Conservation (phyloP, 1,284 basidiomycete species). For the Schizophyllum amplum region DNA sequence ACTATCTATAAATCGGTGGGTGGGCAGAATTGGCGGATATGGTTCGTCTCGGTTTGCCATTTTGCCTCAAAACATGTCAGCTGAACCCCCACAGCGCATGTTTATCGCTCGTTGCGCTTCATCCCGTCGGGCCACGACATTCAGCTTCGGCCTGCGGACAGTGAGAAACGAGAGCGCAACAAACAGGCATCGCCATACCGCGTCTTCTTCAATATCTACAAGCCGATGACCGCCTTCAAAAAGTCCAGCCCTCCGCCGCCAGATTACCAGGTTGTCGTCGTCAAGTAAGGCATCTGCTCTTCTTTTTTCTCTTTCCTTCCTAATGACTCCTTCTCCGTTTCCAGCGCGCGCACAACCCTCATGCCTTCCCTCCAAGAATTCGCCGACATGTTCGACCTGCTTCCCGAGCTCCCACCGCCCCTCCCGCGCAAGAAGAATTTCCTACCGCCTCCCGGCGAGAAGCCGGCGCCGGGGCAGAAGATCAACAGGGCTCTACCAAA, state of each 20-base stretch:
- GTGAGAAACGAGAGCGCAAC: constrained; percentile 10
- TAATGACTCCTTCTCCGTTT: constrained; percentile 3
- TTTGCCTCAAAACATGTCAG: not conserved
- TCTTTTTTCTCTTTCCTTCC: not conserved
- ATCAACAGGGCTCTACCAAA: constrained; percentile 8
- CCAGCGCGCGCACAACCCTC: constrained; percentile 62
- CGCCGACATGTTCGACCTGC: constrained; percentile 48
- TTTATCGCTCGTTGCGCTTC: constrained; percentile 73
- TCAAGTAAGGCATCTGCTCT: constrained; percentile 53
- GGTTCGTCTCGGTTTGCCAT: constrained; percentile 13
- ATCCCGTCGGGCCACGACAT: constrained; percentile 57
- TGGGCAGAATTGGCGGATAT: constrained; percentile 41
- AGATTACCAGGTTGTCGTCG: constrained; percentile 82
- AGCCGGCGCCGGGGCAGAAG: not conserved
- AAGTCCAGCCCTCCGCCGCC: constrained; percentile 75
- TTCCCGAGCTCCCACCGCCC: constrained; percentile 52
- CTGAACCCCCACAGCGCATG: constrained; percentile 36
- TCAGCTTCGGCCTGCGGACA: constrained; percentile 23
- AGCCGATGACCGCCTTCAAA: constrained; percentile 78
- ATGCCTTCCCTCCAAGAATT: constrained; percentile 70
- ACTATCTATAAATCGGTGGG: constrained; percentile 30
- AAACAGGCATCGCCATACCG: constrained; percentile 56
- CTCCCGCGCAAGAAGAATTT: constrained; percentile 33
- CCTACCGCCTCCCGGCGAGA: not conserved
- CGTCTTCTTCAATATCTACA: constrained; percentile 90